Base-by-base conservation (phyloP, 2,329 filamentous ascomycete genomes). In the Colletotrichum salicis region DNA sequence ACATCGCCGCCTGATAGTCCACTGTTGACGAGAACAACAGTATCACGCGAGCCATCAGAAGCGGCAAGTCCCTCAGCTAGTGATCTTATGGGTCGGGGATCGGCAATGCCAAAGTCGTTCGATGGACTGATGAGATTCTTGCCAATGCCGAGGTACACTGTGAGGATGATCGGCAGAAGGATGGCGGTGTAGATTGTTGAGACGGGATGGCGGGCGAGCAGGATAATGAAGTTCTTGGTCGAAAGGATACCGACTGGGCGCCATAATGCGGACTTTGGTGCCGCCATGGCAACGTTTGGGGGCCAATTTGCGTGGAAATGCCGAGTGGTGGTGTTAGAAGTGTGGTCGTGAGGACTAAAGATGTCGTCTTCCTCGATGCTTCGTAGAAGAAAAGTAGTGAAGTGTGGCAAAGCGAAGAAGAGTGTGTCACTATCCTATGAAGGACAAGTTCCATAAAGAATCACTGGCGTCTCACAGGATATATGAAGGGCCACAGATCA, bases 121-220 rank as follows among this genome's bases (percentile, higher is more conserved):
- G 93, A 92, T 1, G 94, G 92, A 4, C 95, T 88, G 77, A 97
- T 96, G 74, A 97, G 89, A 79, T 95, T 95, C 75, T 93, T 91
- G 11, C 94, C 92, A 79, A 92, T 96, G 61, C 85, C 88, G 67
- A 92, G 85, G 75, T 92, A 90, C 22, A 86, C 81, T 51, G 88
- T 86, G 58, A 92, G 81, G 37, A 88, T 77, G 27, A 92, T 80
- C 1, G 91, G 91, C 0, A 92, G 83, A 19, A 92, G 33, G 52
- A 92, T 86, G 3, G 89, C 87, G 75, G 89, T 88, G 73, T 89
- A 81, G 57, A 86, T 72, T 1, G 89, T 89, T 27, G 87, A 83
- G 5, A 84, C 68, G 19, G 81, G 76, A 78, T 91, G 89, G 3
- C 90, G 87, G 5, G 61, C 48, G 37, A 91, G 76, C 10, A 90